Evolutionary conservation across 1,139 yeast species (phyloP).

Genomic region (Hansenula lynferdii): DNA sequence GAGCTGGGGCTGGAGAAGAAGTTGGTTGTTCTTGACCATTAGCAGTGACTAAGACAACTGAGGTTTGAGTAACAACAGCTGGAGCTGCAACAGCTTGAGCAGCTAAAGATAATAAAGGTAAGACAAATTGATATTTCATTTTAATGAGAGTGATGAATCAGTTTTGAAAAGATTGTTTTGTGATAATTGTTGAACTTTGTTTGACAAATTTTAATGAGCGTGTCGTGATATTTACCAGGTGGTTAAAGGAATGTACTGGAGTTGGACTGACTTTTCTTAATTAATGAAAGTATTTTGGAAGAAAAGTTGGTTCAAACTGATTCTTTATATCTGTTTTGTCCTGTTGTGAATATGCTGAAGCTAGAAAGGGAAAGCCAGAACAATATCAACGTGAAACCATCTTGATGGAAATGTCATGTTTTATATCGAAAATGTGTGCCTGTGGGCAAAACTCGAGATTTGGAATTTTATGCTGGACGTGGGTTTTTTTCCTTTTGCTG

Average conservation of each 20-base stretch:
- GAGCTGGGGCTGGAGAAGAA: slow-evolving; percentile 10
- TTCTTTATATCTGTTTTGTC: background rate
- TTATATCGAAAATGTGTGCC: slow-evolving; percentile 1
- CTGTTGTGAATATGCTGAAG: background rate
- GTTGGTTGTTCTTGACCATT: slow-evolving; percentile 7
- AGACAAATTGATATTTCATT: slow-evolving; percentile 18
- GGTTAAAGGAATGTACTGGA: too few species aligned
- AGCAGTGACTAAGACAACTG: slow-evolving; percentile 26
- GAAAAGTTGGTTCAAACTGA: background rate
- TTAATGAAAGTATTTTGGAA: too few species aligned
- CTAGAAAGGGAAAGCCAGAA: background rate
- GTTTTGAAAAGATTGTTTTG: background rate
- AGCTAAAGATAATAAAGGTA: slow-evolving; percentile 25
- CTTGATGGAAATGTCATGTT: background rate
- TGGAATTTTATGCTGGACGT: background rate
- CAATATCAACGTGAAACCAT: background rate
- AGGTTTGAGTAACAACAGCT: slow-evolving; percentile 29
- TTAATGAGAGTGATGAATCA: background rate
- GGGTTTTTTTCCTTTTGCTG: background rate
- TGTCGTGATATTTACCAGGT: too few species aligned
- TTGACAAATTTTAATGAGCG: background rate
- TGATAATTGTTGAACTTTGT: background rate
- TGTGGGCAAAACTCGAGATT: background rate
- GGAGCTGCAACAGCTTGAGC: slow-evolving; percentile 31
- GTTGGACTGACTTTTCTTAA: too few species aligned